These are phyloP conservation scores for Ustilago cynodontis DNA, from an alignment of 1,284 basidiomycete genomes.

Conservation along the genomic window DNA sequence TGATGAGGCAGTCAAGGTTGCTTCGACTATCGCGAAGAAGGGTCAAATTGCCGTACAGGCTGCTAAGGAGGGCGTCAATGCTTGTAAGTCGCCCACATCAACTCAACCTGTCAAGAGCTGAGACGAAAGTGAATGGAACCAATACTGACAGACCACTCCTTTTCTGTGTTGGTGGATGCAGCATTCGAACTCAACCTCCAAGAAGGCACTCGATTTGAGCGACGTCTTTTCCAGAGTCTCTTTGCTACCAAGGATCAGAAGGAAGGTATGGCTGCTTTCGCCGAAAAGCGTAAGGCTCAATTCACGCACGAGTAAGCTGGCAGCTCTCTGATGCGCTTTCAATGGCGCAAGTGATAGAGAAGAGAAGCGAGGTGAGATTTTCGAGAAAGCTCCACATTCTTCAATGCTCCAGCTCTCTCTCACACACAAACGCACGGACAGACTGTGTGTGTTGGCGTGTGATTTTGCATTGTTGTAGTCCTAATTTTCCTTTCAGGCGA, in stretches of 20 bases:
- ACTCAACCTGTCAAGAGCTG: no score
- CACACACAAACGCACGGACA: background rate
- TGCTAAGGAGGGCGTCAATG: conserved; percentile 95
- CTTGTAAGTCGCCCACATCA: conserved; percentile 74
- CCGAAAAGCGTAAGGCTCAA: conserved; percentile 85
- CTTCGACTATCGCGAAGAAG: conserved; percentile 84
- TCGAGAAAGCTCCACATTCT: conserved; percentile 31
- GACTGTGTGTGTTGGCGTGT: background rate
- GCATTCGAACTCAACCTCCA: conserved; percentile 83
- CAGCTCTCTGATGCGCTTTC: no score
- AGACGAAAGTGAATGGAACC: background rate
- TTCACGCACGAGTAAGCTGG: conserved; percentile 64
- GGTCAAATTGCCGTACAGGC: conserved; percentile 87
- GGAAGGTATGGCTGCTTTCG: conserved; percentile 97
- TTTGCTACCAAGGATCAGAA: conserved; percentile 98
- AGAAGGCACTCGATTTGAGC: conserved; percentile 88
- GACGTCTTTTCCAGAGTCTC: conserved; percentile 88
- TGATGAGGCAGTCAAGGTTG: conserved; percentile 87
- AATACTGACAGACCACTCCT: no score
- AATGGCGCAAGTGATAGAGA: conserved; percentile 12
- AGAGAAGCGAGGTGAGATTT: no score
- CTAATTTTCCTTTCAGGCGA: background rate
- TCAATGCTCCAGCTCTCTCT: background rate
- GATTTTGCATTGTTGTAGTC: background rate
- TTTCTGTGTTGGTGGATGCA: conserved; percentile 13